These are phyloP conservation scores for Cutaneotrichosporon cutaneum DNA, from an alignment of 1,284 basidiomycete species.

Conservation along the genomic window DNA sequence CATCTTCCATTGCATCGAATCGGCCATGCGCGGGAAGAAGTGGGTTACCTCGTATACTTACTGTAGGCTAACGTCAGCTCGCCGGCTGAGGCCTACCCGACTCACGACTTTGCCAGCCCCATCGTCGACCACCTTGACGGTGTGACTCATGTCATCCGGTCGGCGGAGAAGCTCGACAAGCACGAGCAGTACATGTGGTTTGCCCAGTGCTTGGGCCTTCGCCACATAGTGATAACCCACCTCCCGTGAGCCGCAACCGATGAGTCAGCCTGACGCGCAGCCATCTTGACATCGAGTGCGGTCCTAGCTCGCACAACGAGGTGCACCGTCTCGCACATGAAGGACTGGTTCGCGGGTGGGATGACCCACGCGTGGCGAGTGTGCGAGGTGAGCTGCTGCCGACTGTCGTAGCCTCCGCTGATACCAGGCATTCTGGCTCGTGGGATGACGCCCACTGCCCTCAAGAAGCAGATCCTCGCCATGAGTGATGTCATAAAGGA, in stretches of 20 bases:
- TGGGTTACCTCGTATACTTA: neutral
- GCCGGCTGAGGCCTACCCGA: neutral
- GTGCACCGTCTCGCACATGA: neutral
- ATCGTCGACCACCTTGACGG: conserved; percentile 6
- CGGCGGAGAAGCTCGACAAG: neutral
- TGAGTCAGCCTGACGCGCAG: neutral
- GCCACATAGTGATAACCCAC: neutral
- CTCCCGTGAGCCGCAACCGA: neutral
- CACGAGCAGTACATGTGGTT: conserved; percentile 8
- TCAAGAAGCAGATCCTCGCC: conserved; percentile 1
- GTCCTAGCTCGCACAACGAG: neutral
- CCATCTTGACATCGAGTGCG: neutral
- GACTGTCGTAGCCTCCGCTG: neutral
- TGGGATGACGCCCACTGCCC: neutral
- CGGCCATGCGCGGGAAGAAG: neutral
- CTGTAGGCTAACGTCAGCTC: neutral
- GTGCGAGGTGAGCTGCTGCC: neutral
- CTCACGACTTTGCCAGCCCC: conserved; percentile 4
- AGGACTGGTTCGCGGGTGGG: neutral
- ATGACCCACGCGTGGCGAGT: conserved; percentile 6
- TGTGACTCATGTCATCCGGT: conserved; percentile 5
- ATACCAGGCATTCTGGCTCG: conserved; percentile 2
- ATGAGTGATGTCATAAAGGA: neutral
- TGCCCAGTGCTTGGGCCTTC: neutral
- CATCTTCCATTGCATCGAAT: neutral